Evolutionary conservation across 768 basidiomycete genomes (phyloP), one percentile per base, ranked within the genome.

Genomic region (Mycena olivaceomarginata): DNA sequence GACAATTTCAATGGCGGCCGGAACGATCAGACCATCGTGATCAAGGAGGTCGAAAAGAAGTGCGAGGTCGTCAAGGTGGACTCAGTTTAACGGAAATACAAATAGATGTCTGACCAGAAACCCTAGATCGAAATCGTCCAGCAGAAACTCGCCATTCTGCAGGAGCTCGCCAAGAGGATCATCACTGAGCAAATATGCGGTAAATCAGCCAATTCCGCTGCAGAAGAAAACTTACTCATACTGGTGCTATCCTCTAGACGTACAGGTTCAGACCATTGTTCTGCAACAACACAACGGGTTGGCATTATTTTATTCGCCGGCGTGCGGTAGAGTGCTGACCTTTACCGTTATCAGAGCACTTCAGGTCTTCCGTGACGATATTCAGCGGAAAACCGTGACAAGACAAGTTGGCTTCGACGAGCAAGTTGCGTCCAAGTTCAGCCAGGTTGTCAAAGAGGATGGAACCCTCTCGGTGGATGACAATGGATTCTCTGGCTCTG

Each of bases 121-220:
- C 18, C 25, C 7, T 48, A 81, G 63, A 78, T 82, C 45, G 72
- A 80, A 62, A 75, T 84, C 65, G 77, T 84, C 37, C 84, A 85
- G 70, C 83, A 85, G 73, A 79, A 78, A 22, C 77, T 85, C 13
- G 82, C 76, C 39, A 80, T 85, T 46, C 77, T 85, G 13, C 81
- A 79, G 48, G 84, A 85, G 62, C 70, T 83, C 6, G 83, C 81
- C 4, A 85, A 85, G 76, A 75, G 76, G 83, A 81, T 83, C n/a
- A 78, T 83, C 62, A 82, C 79, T 37, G 81, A 84, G 68, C 82
- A 82, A 46, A 80, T 84, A 37, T 85, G 84, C 72, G 81, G 31
- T 31, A 31, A 3, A 31, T 3, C 2, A 31, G 31, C 31, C 31
- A 31, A 31, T 31, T 31, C 31, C 31, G 31, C 31, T 31, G 31